Percentiles rank a stretch among this genome's conserved stretches.
Conservation (phyloP, 805 yeast genomes). For the Candida ponderosae region DNA sequence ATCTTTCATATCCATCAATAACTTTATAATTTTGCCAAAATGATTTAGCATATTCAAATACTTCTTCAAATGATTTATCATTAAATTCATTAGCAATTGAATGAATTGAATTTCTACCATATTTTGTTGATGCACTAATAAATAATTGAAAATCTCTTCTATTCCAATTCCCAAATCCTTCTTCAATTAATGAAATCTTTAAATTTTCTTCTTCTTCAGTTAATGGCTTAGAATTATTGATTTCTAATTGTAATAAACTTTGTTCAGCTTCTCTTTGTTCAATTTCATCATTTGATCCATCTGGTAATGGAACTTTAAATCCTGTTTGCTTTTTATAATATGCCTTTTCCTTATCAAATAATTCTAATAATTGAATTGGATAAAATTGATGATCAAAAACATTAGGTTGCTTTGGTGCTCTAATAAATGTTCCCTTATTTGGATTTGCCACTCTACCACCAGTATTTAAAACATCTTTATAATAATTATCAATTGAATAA, state of each 20-base stretch:
- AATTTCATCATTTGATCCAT: slow-evolving; percentile 37
- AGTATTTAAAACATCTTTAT: slow-evolving; percentile 69
- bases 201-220: slow-evolving; percentile 73
- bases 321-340: slow-evolving; percentile 63
- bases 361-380: slow-evolving; percentile 64
- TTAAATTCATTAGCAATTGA: slow-evolving; percentile 68
- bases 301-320: slow-evolving; percentile 55
- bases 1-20: slow-evolving; percentile 86
- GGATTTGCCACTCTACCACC: slow-evolving; percentile 46
- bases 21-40: slow-evolving; percentile 78
- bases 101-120: slow-evolving; percentile 69
- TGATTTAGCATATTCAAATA: slow-evolving; percentile 62
- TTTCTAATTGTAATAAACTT: slow-evolving; percentile 59
- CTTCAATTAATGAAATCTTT: slow-evolving; percentile 47
- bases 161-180: slow-evolving; percentile 80
- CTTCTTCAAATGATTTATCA: slow-evolving; percentile 75
- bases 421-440: slow-evolving; percentile 48
- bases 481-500: slow-evolving; percentile 82
- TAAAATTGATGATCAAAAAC: slow-evolving; percentile 88
- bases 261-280: slow-evolving; percentile 34
- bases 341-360: slow-evolving; percentile 76
- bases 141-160: slow-evolving; percentile 84
- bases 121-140: slow-evolving; percentile 64
- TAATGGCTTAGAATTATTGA: slow-evolving; percentile 69
- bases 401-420: slow-evolving; percentile 77